These are phyloP conservation scores for Acanthamoeba healyi DNA, from an alignment of 208 protist species.

Conservation along the genomic window DNA sequence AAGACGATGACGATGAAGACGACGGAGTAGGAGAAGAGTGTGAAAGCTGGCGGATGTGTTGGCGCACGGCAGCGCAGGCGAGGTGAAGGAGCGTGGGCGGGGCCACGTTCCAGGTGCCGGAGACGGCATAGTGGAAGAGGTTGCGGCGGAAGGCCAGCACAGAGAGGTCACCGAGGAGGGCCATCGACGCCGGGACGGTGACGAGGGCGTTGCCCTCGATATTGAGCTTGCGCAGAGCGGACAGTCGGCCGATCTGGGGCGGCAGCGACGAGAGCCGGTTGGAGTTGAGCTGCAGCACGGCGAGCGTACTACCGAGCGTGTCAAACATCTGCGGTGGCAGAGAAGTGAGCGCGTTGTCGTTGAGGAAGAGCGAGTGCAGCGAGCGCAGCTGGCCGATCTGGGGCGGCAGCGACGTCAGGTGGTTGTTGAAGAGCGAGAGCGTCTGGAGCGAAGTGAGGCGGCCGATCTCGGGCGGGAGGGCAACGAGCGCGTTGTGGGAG, in stretches of 20 bases:
- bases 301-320: not conserved
- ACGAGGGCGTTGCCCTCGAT: slow-evolving; percentile 30
- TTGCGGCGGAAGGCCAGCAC: slow-evolving; percentile 59
- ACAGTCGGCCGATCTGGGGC: not conserved
- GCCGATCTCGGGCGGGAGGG: slow-evolving; percentile 60
- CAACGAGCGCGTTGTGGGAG: slow-evolving; percentile 38
- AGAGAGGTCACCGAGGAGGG: slow-evolving; percentile 7
- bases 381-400: slow-evolving; percentile 42
- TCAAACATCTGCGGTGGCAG: slow-evolving; percentile 43
- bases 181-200: slow-evolving; percentile 9
- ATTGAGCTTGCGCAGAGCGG: slow-evolving; percentile 1
- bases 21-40: not conserved
- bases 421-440: slow-evolving; percentile 50
- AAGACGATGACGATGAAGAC: not conserved
- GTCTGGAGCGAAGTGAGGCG: slow-evolving; percentile 37
- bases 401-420: slow-evolving; percentile 54
- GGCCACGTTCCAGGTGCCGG: not conserved
- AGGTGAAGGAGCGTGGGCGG: slow-evolving; percentile 42
- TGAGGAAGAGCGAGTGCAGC: slow-evolving; percentile 47
- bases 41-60: not conserved
- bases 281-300: slow-evolving; percentile 30
- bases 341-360: slow-evolving; percentile 51
- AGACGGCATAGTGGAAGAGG: slow-evolving; percentile 44
- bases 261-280: slow-evolving; percentile 53
- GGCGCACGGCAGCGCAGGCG: slow-evolving; percentile 28